Conservation (phyloP, 129 eudicot species). For the Rutidosis leptorrhynchoides region DNA sequence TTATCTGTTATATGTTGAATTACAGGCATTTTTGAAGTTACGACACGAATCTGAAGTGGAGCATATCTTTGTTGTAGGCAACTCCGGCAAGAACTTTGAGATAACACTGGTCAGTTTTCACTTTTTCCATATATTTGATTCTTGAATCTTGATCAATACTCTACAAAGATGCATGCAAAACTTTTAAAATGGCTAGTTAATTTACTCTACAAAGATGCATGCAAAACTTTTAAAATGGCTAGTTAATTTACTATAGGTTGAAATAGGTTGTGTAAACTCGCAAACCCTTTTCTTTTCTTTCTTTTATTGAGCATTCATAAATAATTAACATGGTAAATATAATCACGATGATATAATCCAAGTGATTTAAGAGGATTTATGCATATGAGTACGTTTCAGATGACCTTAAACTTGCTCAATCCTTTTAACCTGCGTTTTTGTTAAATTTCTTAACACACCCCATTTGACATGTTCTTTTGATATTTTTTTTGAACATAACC, state of each 20-base stretch:
- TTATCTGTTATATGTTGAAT: slow-evolving; percentile 15
- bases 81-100: slow-evolving; percentile 66
- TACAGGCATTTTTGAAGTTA: slow-evolving; percentile 78
- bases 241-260: neutral
- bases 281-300: neutral
- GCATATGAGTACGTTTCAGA: too few relatives aligned
- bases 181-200: neutral
- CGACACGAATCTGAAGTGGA: slow-evolving; percentile 83
- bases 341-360: too few relatives aligned
- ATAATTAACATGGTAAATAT: too few relatives aligned
- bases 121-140: neutral
- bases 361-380: too few relatives aligned
- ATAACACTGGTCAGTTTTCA: slow-evolving; percentile 50
- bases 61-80: slow-evolving; percentile 69
- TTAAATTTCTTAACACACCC: neutral
- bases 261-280: neutral
- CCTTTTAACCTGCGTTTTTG: too few relatives aligned
- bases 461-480: neutral
- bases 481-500: neutral
- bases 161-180: neutral
- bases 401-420: too few relatives aligned
- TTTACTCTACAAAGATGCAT: too few relatives aligned
- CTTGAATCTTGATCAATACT: neutral
- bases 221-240: too few relatives aligned
- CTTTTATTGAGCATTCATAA: neutral